Conservation (phyloP, 768 basidiomycete genomes). For the Kockovaella imperatae region DNA sequence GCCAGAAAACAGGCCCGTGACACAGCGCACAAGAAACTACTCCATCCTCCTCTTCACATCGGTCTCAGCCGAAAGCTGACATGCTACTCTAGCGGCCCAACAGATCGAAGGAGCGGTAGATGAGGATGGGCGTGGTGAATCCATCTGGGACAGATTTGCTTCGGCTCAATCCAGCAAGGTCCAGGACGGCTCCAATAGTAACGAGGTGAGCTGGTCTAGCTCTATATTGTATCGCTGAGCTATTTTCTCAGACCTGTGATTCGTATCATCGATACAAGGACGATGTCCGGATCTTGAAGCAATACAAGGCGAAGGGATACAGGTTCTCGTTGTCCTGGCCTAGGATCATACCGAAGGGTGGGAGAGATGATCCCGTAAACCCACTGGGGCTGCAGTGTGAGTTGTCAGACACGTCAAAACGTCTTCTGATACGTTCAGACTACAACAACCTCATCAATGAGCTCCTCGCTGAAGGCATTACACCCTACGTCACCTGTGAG, state of each 20-base stretch:
- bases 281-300: constrained; percentile 43
- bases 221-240: not conserved
- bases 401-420: no score
- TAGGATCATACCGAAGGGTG: constrained; percentile 61
- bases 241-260: not conserved
- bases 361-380: constrained; percentile 65
- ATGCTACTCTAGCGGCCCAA: constrained; percentile 8
- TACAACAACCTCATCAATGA: constrained; percentile 66
- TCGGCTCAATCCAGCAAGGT: not conserved
- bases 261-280: constrained; percentile 6
- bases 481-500: constrained; percentile 40
- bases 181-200: constrained; percentile 1
- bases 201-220: not conserved
- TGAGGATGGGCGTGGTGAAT: constrained; percentile 7
- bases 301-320: constrained; percentile 64
- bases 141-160: constrained; percentile 9
- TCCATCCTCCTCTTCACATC: no score
- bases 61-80: no score
- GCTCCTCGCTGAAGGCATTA: constrained; percentile 57
- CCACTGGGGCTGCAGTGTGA: constrained; percentile 58
- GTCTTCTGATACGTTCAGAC: no score
- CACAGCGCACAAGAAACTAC: no score
- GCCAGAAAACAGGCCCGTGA: no score
- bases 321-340: constrained; percentile 72
- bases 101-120: constrained; percentile 8